Conservation (phyloP, 83 land plant genomes). For the Thuja plicata region DNA sequence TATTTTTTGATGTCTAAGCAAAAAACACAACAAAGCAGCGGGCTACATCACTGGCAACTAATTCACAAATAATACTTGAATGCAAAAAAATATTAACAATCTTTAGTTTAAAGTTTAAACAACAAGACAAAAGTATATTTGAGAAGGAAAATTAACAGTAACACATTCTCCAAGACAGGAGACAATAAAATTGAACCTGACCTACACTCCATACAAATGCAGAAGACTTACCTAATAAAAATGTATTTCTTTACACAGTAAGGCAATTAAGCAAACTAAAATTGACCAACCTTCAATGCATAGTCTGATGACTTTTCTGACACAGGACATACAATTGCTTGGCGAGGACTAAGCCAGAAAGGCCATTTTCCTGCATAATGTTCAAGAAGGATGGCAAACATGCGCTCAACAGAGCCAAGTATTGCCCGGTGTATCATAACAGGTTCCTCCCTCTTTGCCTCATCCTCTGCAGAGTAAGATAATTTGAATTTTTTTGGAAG, state of each 20-base stretch:
- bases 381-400: slow-evolving; percentile 97
- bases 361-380: slow-evolving; percentile 99
- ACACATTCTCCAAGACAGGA: background rate
- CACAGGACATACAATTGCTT: slow-evolving; percentile 95
- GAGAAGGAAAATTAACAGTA: background rate
- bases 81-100: background rate
- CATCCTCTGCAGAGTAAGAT: slow-evolving; percentile 89
- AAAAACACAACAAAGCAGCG: background rate
- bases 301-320: slow-evolving; percentile 82
- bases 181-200: background rate
- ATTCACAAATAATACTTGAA: background rate
- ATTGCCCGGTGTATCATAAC: slow-evolving; percentile 98
- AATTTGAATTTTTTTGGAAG: slow-evolving; percentile 87
- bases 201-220: background rate
- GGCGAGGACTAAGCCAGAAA: slow-evolving; percentile 99
- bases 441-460: slow-evolving; percentile 84
- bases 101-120: background rate
- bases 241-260: background rate
- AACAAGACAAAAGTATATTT: background rate
- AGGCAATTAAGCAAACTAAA: background rate
- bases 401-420: slow-evolving; percentile 96
- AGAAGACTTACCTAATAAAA: background rate
- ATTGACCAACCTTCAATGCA: slow-evolving; percentile 58
- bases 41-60: background rate
- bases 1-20: background rate